Base-by-base conservation (phyloP, 495 filamentous ascomycete genomes). In the Daldinia vernicosa region DNA sequence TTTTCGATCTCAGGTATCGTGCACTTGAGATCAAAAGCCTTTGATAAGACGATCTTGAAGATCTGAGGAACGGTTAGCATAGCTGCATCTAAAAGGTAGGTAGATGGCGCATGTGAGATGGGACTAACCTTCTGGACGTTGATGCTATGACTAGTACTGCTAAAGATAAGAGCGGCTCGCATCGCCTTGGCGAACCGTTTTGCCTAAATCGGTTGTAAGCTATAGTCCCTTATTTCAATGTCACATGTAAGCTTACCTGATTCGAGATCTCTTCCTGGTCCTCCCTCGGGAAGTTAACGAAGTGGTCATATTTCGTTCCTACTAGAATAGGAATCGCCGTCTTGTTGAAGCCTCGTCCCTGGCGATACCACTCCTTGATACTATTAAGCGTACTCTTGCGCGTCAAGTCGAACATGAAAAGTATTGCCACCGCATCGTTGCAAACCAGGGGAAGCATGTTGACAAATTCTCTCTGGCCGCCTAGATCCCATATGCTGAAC, bases 371-470 rank as follows among this genome's bases (percentile, higher is more conserved):
- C 80, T 99, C 95, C 85, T 98, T 99, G 84, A 99, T 97, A 43
- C 92, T 95, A 80, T 99, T 99, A 64, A 99, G 83, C 0, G 95
- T 99, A 82, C 94, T 97, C 86, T 99, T 99, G 70, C 95, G 86
- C 35, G 95, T 98, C 65, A 99, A 85, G 76, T 99, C 95, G 77
- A 99, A 99, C 95, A 99, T 99, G 85, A 99, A 99, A 15, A 99
- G 84, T 67, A 99, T 98, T 35, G 95, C 95, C 24, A 99, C 95
- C 1, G 95, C 95, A 76, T 99, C 95, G 78, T 99, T 99, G 86
- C 95, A 99, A 58, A 99, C 95, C 17, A 99, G 87, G 6, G 95
- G 95, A 40, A 99, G 85, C 95, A 99, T 99, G 82, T 99, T 99
- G 78, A 99, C 95, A 68, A 99, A 99, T 80, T 99, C 95, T 71